Percentiles rank a stretch among this genome's conserved stretches.
These are phyloP conservation scores for Microascus cirrosus DNA, from an alignment of 2,329 filamentous ascomycete species.

Conservation along the genomic window DNA sequence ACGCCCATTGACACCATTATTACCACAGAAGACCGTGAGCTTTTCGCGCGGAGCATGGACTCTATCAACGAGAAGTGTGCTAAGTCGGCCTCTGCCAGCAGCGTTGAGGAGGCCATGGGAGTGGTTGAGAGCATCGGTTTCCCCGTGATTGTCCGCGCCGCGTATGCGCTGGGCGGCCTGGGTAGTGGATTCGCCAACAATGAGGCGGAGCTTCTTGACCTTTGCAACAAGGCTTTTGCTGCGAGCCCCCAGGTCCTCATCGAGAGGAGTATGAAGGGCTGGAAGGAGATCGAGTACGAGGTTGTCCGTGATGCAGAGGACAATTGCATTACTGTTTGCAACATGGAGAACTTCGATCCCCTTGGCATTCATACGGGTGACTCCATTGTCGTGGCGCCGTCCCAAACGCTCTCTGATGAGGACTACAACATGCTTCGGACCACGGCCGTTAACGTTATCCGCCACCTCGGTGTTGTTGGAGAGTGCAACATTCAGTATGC, in stretches of 20 bases:
- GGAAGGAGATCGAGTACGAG: conserved; percentile 99
- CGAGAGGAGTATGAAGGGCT: conserved; percentile 98
- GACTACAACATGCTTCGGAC: conserved; percentile 99
- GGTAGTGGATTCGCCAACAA: conserved; percentile 94
- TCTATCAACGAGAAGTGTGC: conserved; percentile 96
- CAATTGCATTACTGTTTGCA: conserved; percentile 99
- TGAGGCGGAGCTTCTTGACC: conserved; percentile 67
- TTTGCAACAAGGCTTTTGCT: conserved; percentile 91
- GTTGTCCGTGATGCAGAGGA: conserved; percentile 91
- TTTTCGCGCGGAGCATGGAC: conserved; percentile 97
- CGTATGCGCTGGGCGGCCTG: conserved; percentile 88
- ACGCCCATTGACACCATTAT: conserved; percentile 98
- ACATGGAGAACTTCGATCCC: conserved; percentile 99
- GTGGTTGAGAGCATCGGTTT: conserved; percentile 88
- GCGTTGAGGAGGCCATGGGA: conserved; percentile 75
- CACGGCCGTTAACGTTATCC: conserved; percentile 92
- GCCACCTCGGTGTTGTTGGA: conserved; percentile 91
- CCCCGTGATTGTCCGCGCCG: conserved; percentile 92
- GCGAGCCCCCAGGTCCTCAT: conserved; percentile 93
- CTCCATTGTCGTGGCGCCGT: conserved; percentile 94
- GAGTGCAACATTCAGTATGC: conserved; percentile 99
- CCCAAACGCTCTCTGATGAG: conserved; percentile 90
- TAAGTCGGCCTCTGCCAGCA: conserved; percentile 89
- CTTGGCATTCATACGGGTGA: conserved; percentile 97
- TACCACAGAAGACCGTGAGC: conserved; percentile 93